These are phyloP conservation scores for Geotrichum reessii DNA, from an alignment of 1,139 yeast genomes.

Conservation along the genomic window DNA sequence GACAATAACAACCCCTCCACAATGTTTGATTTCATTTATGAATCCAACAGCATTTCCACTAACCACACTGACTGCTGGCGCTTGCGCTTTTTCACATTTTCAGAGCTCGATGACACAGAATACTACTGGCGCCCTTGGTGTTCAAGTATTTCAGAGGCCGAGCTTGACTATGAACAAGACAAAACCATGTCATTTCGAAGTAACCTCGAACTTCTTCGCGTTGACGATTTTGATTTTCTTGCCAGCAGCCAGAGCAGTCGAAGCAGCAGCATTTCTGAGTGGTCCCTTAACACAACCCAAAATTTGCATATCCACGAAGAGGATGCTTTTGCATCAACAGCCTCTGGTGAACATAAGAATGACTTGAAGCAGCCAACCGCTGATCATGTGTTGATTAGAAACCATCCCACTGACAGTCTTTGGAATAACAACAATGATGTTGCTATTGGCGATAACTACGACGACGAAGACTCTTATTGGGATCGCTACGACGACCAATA, in stretches of 20 bases:
- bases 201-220: constrained; percentile 2
- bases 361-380: background rate
- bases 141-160: constrained; percentile 22
- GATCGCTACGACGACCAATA: constrained; percentile 11
- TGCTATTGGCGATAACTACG: constrained; percentile 4
- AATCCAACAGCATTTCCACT: constrained; percentile 10
- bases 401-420: background rate
- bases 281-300: background rate
- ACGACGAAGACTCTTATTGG: constrained; percentile 15
- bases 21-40: constrained; percentile 23
- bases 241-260: background rate
- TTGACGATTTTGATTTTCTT: constrained; percentile 11
- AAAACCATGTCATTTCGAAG: constrained; percentile 1
- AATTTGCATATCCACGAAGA: background rate
- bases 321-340: background rate
- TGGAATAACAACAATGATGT: background rate
- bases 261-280: background rate
- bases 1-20: constrained; percentile 10
- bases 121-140: constrained; percentile 30
- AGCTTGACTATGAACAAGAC: constrained; percentile 19
- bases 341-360: background rate
- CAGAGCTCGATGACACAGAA: constrained; percentile 28
- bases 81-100: constrained; percentile 24
- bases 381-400: background rate
- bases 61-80: constrained; percentile 21